Base-by-base conservation (phyloP, 208 protist genomes). In the Chromosphaera perkinsii region DNA sequence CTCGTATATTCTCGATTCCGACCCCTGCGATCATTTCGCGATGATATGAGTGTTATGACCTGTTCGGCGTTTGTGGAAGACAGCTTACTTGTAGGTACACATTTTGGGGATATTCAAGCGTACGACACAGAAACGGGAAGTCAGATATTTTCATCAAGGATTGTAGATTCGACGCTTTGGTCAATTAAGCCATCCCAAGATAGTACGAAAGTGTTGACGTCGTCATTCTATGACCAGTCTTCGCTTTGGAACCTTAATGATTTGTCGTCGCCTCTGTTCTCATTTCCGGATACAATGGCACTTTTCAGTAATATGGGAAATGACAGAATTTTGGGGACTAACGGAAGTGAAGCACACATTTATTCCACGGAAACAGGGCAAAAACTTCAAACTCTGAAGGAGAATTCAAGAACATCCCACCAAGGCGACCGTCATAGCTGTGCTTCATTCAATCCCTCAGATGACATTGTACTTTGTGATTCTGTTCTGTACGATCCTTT, bases 381-480 rank as follows among this genome's bases (percentile, higher is more conserved):
- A n/a, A n/a, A n/a, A n/a, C n/a, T n/a, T n/a, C n/a, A n/a, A n/a
- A n/a, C n/a, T n/a, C n/a, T n/a, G n/a, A n/a, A n/a, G n/a, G n/a
- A n/a, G n/a, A n/a, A n/a, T n/a, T n/a, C n/a, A n/a, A n/a, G n/a
- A n/a, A n/a, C n/a, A n/a, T n/a, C n/a, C n/a, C n/a, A n/a, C n/a
- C n/a, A n/a, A n/a, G n/a, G n/a, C n/a, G n/a, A n/a, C n/a, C n/a
- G 49, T 10, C 20, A 39, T 9, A 71, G 62, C 52, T 59, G 48
- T 47, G 66, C 66, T 12, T 65, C 2, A 22, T 71, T 71, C 39
- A 71, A 71, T 42, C 51, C 66, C 17, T 63, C 66, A n/a, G 66
- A 71, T 39, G 66, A 71, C 39, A 49, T 71, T n/a, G 51, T 71
- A 12, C 54, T 71, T 17, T 33, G 37, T 35, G 66, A 71, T 51